These are phyloP conservation scores for Pisolithus thermaeus DNA, from an alignment of 1,284 basidiomycete species.

Conservation along the genomic window DNA sequence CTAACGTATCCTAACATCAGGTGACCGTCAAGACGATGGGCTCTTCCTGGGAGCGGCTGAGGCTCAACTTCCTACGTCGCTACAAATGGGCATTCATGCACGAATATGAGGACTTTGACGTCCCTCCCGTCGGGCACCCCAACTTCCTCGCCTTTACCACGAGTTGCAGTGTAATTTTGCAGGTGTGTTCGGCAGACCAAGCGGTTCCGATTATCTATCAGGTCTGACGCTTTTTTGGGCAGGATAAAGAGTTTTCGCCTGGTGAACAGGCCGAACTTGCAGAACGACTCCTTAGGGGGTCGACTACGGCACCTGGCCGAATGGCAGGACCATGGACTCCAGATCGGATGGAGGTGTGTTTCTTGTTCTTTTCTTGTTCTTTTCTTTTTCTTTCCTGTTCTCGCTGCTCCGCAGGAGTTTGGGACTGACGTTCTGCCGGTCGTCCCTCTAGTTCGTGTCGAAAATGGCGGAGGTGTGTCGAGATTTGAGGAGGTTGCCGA, in stretches of 20 bases:
- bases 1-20: constrained; percentile 13
- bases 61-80: constrained; percentile 50
- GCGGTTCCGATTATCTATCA: neutral
- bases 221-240: neutral
- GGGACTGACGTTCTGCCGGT: neutral
- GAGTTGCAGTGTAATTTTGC: constrained; percentile 30
- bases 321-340: constrained; percentile 35
- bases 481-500: constrained; percentile 27
- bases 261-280: constrained; percentile 37
- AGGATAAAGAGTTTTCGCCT: constrained; percentile 35
- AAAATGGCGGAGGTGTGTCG: constrained; percentile 23
- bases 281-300: constrained; percentile 27
- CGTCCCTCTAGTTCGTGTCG: constrained; percentile 22
- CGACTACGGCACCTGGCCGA: constrained; percentile 26
- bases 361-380: no score
- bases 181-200: constrained; percentile 21
- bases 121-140: constrained; percentile 36
- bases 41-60: constrained; percentile 31
- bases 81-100: constrained; percentile 71
- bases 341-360: constrained; percentile 28
- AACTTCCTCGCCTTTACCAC: constrained; percentile 40
- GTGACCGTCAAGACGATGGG: constrained; percentile 31
- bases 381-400: no score
- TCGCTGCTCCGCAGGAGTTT: neutral
- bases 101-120: constrained; percentile 43